Evolutionary conservation across 768 basidiomycete genomes (phyloP), one percentile per base, ranked within the genome.

Genomic region (Amanita muscaria): DNA sequence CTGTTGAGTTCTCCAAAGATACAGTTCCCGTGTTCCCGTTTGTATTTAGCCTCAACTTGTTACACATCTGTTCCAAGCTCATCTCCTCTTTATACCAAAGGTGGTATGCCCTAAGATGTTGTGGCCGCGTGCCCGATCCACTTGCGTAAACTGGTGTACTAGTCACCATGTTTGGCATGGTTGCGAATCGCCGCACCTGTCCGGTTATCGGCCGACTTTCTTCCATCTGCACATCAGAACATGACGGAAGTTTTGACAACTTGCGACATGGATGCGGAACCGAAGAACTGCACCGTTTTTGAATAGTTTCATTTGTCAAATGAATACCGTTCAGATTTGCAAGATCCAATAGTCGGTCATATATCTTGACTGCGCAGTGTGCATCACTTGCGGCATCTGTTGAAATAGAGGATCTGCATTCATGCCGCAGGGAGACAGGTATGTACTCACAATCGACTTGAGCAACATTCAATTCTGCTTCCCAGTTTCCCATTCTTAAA

Each of bases 311-410:
- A 3, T 44, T 35, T 15, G 53, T 48, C 11, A 60, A 50, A 39
- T 40, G 21, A 14, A 53, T 48, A 2, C 42, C 49, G 18, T 55
- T 47, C 39, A 55, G 33, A 12, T 53, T 24, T 1, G 62, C 57
- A n/a, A 63, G 42, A 1, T 54, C 54, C 3, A 60, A 40, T 15
- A 69, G 55, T 10, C 48, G 54, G 4, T 53, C 39, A 29, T 61
- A 65, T 7, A 65, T 57, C 52, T 58, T 57, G 11, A 65, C 30
- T 1, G 59, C 53, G 23, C 57, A 59, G 47, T 67, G 65, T 11
- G 58, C 64, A 47, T 69, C 67, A 44, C 65, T 64, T 6, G 65
- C 65, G 4, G 66, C 64, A 51, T 68, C 67, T 68, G 27, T 11
- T 21, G 15, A 19, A 24, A 19, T 21, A 14, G 23, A 34, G n/a